phyloP scores from a whole-genome alignment of 306 rosid genomes.

The Rosa multiflora region DNA sequence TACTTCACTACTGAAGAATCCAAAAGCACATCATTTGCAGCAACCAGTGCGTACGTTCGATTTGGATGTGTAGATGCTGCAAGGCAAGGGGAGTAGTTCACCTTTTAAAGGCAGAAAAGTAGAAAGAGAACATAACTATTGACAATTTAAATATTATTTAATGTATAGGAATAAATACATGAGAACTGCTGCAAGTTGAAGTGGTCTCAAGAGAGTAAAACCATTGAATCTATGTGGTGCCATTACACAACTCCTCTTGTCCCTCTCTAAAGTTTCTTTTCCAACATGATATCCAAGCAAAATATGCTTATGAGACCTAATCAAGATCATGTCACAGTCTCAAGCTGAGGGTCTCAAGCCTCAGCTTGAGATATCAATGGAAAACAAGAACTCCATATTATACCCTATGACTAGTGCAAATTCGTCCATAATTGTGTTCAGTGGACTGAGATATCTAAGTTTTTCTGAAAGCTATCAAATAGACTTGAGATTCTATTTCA shows the following conservation, averaged over 20 bases:
- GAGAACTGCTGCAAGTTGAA: background rate
- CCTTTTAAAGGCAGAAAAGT: background rate
- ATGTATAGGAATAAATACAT: background rate
- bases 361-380: background rate
- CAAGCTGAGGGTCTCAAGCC: background rate
- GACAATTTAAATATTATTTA: background rate
- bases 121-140: background rate
- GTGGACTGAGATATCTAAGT: background rate
- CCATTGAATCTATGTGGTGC: background rate
- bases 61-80: conserved; percentile 84
- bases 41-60: conserved; percentile 75
- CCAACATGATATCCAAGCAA: background rate
- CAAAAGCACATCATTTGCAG: conserved; percentile 87
- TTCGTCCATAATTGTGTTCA: background rate
- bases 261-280: background rate
- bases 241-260: background rate
- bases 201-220: background rate
- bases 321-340: background rate
- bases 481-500: background rate
- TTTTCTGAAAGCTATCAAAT: background rate
- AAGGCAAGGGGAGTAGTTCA: conserved; percentile 34
- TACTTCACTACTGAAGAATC: conserved; percentile 84
- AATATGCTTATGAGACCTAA: background rate
- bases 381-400: background rate
- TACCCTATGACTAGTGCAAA: background rate